Conservation (phyloP, 371 early-diverging fungal species). For the Batrachochytrium dendrobatidis region DNA sequence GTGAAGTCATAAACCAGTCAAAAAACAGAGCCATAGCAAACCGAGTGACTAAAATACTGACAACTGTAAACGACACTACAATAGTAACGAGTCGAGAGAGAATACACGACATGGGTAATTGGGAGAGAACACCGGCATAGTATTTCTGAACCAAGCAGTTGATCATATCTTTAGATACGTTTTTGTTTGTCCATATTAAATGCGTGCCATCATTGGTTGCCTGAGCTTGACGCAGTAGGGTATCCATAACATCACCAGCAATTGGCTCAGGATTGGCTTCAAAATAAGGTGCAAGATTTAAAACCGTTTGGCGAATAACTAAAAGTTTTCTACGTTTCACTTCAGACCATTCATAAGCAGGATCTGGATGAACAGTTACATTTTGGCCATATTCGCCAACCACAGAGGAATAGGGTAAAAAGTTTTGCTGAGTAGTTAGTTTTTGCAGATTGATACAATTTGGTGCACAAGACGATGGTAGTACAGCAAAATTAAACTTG, state of each 20-base stretch:
- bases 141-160: constrained; percentile 1
- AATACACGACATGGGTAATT: constrained; percentile 2
- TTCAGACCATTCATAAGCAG: neutral
- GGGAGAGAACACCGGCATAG: neutral
- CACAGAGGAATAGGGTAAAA: neutral
- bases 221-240: no score
- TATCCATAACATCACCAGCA: neutral
- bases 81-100: no score
- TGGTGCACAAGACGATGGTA: neutral
- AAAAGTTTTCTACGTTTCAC: neutral
- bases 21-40: no score
- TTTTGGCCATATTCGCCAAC: neutral
- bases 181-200: neutral
- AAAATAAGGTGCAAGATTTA: neutral
- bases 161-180: neutral
- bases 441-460: neutral
- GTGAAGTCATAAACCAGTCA: no score
- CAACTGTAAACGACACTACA: no score
- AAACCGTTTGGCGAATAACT: neutral
- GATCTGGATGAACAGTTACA: neutral
- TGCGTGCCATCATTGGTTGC: no score
- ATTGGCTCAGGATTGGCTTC: neutral
- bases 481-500: neutral
- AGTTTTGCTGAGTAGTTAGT: neutral
- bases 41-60: no score